Percentiles rank a stretch among this genome's conserved stretches.
phyloP scores from a whole-genome alignment of 148 eudicot genomes.

The Beta vulgaris region DNA sequence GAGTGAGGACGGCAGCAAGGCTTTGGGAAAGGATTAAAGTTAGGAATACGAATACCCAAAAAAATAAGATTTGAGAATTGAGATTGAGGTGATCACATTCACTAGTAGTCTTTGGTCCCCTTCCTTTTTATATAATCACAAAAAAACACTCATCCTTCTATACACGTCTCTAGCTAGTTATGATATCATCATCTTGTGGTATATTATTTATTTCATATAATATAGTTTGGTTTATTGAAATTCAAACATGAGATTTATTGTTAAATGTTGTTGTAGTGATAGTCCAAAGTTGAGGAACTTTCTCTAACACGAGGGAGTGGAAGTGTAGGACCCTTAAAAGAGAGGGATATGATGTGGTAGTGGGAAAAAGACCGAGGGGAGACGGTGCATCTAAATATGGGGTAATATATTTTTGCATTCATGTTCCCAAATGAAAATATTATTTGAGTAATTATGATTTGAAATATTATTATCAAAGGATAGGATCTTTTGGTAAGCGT shows the following conservation, averaged over 20 bases:
- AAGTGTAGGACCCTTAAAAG: slow-evolving; percentile 12
- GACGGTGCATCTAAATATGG: not conserved
- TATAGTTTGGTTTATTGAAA: not conserved
- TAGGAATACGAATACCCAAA: not conserved
- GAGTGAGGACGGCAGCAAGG: not conserved
- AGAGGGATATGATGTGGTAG: not conserved
- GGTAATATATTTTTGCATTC: not conserved
- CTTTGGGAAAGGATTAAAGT: not conserved
- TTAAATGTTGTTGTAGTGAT: not conserved
- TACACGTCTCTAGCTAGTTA: slow-evolving; percentile 26
- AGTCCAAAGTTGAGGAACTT: slow-evolving; percentile 20
- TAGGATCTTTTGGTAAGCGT: no score
- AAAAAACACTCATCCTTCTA: not conserved
- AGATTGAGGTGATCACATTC: not conserved
- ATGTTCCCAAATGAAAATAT: not conserved
- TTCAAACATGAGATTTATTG: slow-evolving; percentile 2
- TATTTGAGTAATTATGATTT: no score
- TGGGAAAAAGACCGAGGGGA: not conserved
- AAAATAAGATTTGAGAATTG: slow-evolving; percentile 7
- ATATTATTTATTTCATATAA: not conserved
- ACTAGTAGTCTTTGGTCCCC: slow-evolving; percentile 20
- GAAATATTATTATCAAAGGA: no score
- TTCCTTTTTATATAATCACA: slow-evolving; percentile 21
- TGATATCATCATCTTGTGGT: not conserved
- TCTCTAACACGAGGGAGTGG: not conserved